These are phyloP conservation scores for Cerioporus squamosus DNA, from an alignment of 1,284 basidiomycete species.

Conservation along the genomic window DNA sequence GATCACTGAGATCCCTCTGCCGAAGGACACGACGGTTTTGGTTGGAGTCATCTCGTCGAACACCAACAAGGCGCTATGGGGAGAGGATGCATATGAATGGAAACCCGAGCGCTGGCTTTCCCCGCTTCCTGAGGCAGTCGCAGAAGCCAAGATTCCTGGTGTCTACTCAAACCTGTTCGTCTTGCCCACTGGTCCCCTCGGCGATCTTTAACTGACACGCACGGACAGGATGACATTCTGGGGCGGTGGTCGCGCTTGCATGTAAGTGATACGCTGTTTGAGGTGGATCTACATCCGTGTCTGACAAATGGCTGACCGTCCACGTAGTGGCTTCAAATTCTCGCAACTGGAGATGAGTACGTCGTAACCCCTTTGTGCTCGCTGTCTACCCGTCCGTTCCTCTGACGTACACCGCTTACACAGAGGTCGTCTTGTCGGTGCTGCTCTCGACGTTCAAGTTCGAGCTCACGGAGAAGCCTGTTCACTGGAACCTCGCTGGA, in stretches of 20 bases:
- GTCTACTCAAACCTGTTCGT: constrained; percentile 17
- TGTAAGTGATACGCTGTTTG: constrained; percentile 20
- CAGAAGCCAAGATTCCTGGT: constrained; percentile 17
- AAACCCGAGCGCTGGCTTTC: constrained; percentile 22
- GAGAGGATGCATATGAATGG: constrained; percentile 18
- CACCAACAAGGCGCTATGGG: constrained; percentile 15
- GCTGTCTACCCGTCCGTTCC: too few species aligned
- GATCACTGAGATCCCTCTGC: constrained; percentile 16
- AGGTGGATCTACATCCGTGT: not conserved
- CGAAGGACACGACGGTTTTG: constrained; percentile 14
- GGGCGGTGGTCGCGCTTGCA: constrained; percentile 36
- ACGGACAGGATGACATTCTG: constrained; percentile 36
- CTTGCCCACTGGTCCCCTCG: not conserved
- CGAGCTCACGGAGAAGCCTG: constrained; percentile 16
- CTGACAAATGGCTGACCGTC: not conserved
- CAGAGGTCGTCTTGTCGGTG: constrained; percentile 27
- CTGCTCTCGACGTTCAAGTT: constrained; percentile 24
- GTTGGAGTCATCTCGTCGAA: constrained; percentile 18
- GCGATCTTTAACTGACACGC: constrained; percentile 15
- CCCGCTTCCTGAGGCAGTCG: constrained; percentile 10
- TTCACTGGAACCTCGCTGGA: constrained; percentile 27
- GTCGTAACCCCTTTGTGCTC: not conserved
- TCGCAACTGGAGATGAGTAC: constrained; percentile 27
- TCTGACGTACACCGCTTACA: not conserved
- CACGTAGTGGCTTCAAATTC: constrained; percentile 26